These are phyloP conservation scores for Leccinum longicurvipes DNA, from an alignment of 768 basidiomycete genomes.

Conservation along the genomic window DNA sequence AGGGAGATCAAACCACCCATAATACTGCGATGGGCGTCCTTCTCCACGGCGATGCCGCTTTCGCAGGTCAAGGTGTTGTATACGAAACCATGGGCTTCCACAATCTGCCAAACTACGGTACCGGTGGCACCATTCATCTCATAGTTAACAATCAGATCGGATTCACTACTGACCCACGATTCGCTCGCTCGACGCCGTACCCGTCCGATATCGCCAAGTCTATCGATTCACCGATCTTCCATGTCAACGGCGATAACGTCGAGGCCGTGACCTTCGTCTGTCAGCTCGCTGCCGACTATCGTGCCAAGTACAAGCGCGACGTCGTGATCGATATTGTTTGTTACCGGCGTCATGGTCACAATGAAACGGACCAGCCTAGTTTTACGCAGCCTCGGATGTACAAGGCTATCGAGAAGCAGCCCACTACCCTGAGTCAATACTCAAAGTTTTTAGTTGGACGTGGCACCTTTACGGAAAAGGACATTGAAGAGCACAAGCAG, in stretches of 20 bases:
- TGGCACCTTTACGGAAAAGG: conserved; percentile 91
- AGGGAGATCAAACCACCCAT: conserved; percentile 77
- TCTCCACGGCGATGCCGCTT: conserved; percentile 97
- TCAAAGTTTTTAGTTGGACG: conserved; percentile 87
- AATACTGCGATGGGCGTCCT: conserved; percentile 91
- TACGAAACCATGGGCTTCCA: conserved; percentile 99
- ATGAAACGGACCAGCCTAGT: conserved; percentile 97
- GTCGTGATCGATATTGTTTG: conserved; percentile 98
- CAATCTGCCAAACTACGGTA: conserved; percentile 92
- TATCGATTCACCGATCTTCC: conserved; percentile 98
- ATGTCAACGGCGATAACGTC: conserved; percentile 98
- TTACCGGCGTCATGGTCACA: conserved; percentile 99
- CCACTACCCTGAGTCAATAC: conserved; percentile 88
- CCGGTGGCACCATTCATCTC: conserved; percentile 96
- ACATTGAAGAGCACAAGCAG: conserved; percentile 96
- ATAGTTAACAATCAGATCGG: conserved; percentile 99
- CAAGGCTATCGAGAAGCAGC: conserved; percentile 91
- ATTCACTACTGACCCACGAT: conserved; percentile 98
- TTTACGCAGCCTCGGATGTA: conserved; percentile 99
- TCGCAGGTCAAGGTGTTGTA: conserved; percentile 96
- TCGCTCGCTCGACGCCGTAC: conserved; percentile 96
- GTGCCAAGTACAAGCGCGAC: conserved; percentile 98
- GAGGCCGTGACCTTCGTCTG: conserved; percentile 99
- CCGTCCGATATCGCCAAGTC: conserved; percentile 98
- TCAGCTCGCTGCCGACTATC: conserved; percentile 96